Evolutionary conservation across 1,284 basidiomycete genomes (phyloP).

Genomic region (Marasmius oreades): DNA sequence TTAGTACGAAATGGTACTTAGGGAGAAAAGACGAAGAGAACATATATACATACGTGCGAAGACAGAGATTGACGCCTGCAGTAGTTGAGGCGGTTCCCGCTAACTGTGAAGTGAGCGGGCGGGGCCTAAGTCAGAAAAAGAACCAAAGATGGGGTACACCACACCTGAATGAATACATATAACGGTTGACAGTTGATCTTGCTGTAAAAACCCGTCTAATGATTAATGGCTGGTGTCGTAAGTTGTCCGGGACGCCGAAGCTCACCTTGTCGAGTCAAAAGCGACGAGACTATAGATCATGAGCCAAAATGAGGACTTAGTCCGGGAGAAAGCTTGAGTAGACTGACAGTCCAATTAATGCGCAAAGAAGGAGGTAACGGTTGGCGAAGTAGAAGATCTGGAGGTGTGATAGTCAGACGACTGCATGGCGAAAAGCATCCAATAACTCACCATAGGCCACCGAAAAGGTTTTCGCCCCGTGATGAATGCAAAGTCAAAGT

Average conservation of each 20-base stretch:
- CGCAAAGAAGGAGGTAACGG: conserved; percentile 62
- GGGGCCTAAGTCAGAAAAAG: too few relatives aligned
- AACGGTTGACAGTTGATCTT: conserved; percentile 60
- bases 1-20: background rate
- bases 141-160: background rate
- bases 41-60: conserved; percentile 68
- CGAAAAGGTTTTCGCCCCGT: conserved; percentile 42
- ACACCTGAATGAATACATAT: conserved; percentile 67
- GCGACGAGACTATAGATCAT: conserved; percentile 41
- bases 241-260: conserved; percentile 2
- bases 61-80: conserved; percentile 72
- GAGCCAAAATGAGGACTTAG: conserved; percentile 3
- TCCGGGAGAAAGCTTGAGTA: background rate
- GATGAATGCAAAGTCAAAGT: conserved; percentile 51
- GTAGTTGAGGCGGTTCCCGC: conserved; percentile 61
- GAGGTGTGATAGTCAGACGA: background rate
- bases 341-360: conserved; percentile 63
- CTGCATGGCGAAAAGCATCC: background rate
- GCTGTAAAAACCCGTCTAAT: conserved; percentile 26
- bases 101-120: background rate
- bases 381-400: conserved; percentile 72
- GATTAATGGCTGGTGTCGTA: background rate
- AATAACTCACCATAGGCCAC: conserved; percentile 37
- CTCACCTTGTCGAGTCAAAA: conserved; percentile 49
- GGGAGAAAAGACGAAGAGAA: background rate